Conservation (phyloP, 768 basidiomycete genomes). For the Boletus rex-veris region DNA sequence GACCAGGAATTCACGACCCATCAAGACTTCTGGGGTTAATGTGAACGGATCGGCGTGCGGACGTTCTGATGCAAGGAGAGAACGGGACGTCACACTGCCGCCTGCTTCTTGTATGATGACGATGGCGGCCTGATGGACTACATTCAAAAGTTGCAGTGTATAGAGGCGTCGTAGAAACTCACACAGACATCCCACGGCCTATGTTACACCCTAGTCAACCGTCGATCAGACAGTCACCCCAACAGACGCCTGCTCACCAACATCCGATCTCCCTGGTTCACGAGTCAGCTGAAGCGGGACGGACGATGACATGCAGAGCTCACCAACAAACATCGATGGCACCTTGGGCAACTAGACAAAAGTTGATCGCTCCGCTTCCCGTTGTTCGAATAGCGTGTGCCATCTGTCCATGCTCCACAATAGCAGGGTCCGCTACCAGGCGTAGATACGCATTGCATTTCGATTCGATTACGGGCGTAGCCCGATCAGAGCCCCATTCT, state of each 20-base stretch:
- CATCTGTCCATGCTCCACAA: slow-evolving; percentile 68
- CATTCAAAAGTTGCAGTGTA: neutral
- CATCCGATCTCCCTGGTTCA: slow-evolving; percentile 72
- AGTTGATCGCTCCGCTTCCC: slow-evolving; percentile 84
- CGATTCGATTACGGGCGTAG: slow-evolving; percentile 46
- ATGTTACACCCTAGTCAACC: neutral
- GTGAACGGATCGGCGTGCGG: slow-evolving; percentile 42
- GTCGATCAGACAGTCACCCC: neutral
- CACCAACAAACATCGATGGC: slow-evolving; percentile 85
- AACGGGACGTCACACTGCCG: slow-evolving; percentile 64
- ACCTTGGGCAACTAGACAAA: slow-evolving; percentile 83
- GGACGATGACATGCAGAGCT: slow-evolving; percentile 13
- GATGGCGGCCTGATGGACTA: slow-evolving; percentile 59
- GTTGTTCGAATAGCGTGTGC: slow-evolving; percentile 77
- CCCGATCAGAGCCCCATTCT: slow-evolving; percentile 87
- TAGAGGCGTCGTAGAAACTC: slow-evolving; percentile 19
- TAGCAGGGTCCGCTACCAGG: slow-evolving; percentile 64
- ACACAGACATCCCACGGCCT: slow-evolving; percentile 86
- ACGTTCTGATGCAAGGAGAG: slow-evolving; percentile 38
- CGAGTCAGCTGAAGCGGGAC: neutral
- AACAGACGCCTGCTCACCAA: slow-evolving; percentile 37
- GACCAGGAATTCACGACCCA: slow-evolving; percentile 76
- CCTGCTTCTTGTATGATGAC: slow-evolving; percentile 91
- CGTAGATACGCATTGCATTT: slow-evolving; percentile 70
- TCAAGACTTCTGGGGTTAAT: slow-evolving; percentile 65